A percentile compares a stretch with the other conserved stretches of the same genome.
Conservation (phyloP, 306 rosid genomes). For the Mucuna pruriens region DNA sequence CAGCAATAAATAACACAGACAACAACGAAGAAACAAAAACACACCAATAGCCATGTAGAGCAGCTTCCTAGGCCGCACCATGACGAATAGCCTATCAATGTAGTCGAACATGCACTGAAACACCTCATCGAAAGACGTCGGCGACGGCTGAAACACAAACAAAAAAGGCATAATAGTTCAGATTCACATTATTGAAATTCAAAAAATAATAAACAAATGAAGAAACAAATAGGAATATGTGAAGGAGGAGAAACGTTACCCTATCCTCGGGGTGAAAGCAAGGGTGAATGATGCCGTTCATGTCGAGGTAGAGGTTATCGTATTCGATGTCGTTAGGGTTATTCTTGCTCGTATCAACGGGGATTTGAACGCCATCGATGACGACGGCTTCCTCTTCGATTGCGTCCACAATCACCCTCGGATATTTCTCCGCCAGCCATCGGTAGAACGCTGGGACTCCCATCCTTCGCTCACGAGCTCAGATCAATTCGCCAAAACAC, state of each 20-base stretch:
- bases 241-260: constrained; percentile 45
- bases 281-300: constrained; percentile 97
- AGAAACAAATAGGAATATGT: background rate
- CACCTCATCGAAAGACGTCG: constrained; percentile 80
- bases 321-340: constrained; percentile 88
- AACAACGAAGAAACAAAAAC: constrained; percentile 33
- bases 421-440: constrained; percentile 97
- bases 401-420: constrained; percentile 78
- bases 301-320: constrained; percentile 94
- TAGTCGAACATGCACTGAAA: constrained; percentile 95
- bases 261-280: constrained; percentile 99
- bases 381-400: constrained; percentile 89
- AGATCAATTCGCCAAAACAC: background rate
- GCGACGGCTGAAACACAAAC: constrained; percentile 81
- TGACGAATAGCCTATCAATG: constrained; percentile 84
- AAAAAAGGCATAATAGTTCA: background rate
- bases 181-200: background rate
- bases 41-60: constrained; percentile 96
- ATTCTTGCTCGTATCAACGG: constrained; percentile 80
- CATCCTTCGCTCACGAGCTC: constrained; percentile 45
- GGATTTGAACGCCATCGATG: constrained; percentile 74
- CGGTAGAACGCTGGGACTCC: constrained; percentile 98
- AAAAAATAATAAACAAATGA: background rate
- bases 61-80: constrained; percentile 97
- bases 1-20: constrained; percentile 4